These are phyloP conservation scores for Monosporascus ibericus DNA, from an alignment of 2,329 filamentous ascomycete genomes.

Conservation along the genomic window DNA sequence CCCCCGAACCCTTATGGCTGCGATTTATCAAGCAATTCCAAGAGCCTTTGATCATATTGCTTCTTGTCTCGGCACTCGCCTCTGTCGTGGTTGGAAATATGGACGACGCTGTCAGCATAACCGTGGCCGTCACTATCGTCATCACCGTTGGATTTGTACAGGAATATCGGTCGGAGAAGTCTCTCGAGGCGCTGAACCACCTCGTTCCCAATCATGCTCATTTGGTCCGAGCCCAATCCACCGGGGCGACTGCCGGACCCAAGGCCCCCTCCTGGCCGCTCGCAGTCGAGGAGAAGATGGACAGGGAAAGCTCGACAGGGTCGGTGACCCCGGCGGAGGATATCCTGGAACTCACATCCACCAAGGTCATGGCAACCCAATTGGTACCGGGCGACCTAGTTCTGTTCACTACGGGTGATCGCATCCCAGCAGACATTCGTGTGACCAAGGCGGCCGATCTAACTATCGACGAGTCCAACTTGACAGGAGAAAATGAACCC, in stretches of 20 bases:
- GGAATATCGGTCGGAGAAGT: slow-evolving; percentile 96
- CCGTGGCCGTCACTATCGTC: slow-evolving; percentile 92
- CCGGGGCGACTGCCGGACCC: slow-evolving; percentile 25
- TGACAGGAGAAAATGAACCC: slow-evolving; percentile 95
- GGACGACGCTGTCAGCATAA: slow-evolving; percentile 93
- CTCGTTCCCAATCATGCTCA: slow-evolving; percentile 94
- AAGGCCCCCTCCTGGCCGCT: slow-evolving; percentile 44
- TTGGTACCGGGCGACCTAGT: slow-evolving; percentile 91
- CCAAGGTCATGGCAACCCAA: slow-evolving; percentile 79
- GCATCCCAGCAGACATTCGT: slow-evolving; percentile 91
- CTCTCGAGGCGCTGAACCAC: slow-evolving; percentile 87
- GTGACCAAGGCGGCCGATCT: slow-evolving; percentile 87
- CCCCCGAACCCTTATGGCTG: slow-evolving; percentile 89
- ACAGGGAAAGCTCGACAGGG: slow-evolving; percentile 44
- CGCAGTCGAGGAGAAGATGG: slow-evolving; percentile 35
- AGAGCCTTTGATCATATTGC: slow-evolving; percentile 87
- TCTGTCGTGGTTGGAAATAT: slow-evolving; percentile 89
- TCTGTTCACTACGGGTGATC: slow-evolving; percentile 89
- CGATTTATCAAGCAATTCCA: slow-evolving; percentile 96
- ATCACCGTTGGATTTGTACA: slow-evolving; percentile 95
- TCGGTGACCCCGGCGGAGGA: slow-evolving; percentile 55
- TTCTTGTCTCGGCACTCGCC: slow-evolving; percentile 80
- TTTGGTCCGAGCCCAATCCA: slow-evolving; percentile 63
- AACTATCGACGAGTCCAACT: slow-evolving; percentile 91
- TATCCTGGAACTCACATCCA: slow-evolving; percentile 65